These are phyloP conservation scores for Nosema muscidifuracis DNA, from an alignment of 371 early-diverging fungal genomes.

Conservation along the genomic window DNA sequence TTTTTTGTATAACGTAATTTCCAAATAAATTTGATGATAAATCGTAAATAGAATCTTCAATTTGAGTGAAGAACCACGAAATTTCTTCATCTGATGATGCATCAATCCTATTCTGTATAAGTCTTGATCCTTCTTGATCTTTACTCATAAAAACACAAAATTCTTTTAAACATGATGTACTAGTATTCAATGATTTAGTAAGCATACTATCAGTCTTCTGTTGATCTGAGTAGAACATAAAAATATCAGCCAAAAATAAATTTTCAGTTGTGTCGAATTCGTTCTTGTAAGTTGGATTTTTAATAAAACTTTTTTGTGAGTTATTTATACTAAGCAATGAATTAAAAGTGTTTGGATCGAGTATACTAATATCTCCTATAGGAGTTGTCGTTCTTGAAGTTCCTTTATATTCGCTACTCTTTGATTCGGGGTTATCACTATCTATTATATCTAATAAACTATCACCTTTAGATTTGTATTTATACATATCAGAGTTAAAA, in stretches of 20 bases:
- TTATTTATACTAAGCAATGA: slow-evolving; percentile 9
- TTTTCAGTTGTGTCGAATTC: slow-evolving; percentile 11
- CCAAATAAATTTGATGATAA: slow-evolving; percentile 98
- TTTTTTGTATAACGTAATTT: slow-evolving; percentile 98
- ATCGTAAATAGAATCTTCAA: slow-evolving; percentile 77
- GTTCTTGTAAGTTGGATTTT: neutral
- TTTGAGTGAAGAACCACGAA: slow-evolving; percentile 86
- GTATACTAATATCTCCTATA: slow-evolving; percentile 37
- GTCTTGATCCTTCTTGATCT: slow-evolving; percentile 96
- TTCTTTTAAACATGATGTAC: slow-evolving; percentile 2
- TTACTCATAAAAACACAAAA: slow-evolving; percentile 68
- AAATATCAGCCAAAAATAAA: slow-evolving; percentile 26
- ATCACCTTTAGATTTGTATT: neutral
- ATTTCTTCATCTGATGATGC: slow-evolving; percentile 80
- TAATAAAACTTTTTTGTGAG: neutral
- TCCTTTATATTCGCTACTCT: slow-evolving; percentile 42
- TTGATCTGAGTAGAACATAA: slow-evolving; percentile 25
- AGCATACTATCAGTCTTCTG: neutral
- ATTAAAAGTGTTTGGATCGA: slow-evolving; percentile 30
- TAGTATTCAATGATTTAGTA: neutral
- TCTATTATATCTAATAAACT: slow-evolving; percentile 46
- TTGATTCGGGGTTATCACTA: slow-evolving; percentile 46
- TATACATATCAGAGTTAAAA: slow-evolving; percentile 52
- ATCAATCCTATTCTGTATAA: slow-evolving; percentile 96
- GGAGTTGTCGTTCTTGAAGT: slow-evolving; percentile 45